These are phyloP conservation scores for Cicer cuneatum DNA, from an alignment of 306 rosid genomes.

Conservation along the genomic window DNA sequence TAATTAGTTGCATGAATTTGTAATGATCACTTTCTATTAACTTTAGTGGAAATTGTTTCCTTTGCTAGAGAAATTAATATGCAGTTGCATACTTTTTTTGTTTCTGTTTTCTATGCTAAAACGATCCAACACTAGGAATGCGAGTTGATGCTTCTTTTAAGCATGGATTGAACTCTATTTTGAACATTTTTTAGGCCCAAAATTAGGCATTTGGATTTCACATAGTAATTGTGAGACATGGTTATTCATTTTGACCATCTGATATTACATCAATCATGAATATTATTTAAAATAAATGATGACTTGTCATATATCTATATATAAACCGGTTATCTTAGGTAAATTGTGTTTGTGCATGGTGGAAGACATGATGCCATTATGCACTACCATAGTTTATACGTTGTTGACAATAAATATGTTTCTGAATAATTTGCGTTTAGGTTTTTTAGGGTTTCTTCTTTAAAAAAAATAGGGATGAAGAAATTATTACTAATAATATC, in stretches of 20 bases:
- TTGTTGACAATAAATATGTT: too few species aligned
- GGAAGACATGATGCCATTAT: too few species aligned
- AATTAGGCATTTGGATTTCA: background rate
- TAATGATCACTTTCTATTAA: background rate
- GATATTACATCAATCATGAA: background rate
- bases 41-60: constrained; percentile 6
- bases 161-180: background rate
- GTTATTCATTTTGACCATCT: background rate
- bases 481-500: too few species aligned
- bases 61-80: constrained; percentile 22
- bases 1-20: constrained; percentile 5
- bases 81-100: background rate
- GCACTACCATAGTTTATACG: too few species aligned
- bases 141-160: too few species aligned
- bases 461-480: too few species aligned
- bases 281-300: background rate
- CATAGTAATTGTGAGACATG: background rate
- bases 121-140: background rate
- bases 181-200: background rate
- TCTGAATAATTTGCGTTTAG: too few species aligned
- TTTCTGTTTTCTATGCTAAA: background rate
- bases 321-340: too few species aligned
- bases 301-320: too few species aligned
- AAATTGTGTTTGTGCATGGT: too few species aligned
- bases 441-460: too few species aligned